Evolutionary conservation across 2,329 filamentous ascomycete genomes (phyloP).

Genomic region (Aspergillus luchuensis): DNA sequence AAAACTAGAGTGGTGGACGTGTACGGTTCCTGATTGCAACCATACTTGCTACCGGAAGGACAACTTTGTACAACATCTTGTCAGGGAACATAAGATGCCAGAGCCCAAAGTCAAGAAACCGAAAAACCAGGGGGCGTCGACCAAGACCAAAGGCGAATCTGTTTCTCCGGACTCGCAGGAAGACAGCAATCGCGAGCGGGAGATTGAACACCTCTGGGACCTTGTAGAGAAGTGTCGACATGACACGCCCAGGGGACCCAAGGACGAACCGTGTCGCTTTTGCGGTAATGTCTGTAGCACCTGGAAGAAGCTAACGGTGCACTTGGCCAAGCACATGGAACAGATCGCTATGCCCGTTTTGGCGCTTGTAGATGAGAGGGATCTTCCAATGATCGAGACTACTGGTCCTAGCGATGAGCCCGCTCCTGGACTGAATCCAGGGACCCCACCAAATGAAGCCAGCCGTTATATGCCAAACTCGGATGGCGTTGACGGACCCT

Average conservation of each 20-base stretch:
- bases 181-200: constrained; percentile 34
- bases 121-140: constrained; percentile 57
- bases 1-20: constrained; percentile 89
- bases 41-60: constrained; percentile 86
- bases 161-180: constrained; percentile 30
- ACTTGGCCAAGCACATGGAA: constrained; percentile 93
- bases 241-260: constrained; percentile 66
- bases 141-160: constrained; percentile 54
- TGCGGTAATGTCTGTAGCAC: constrained; percentile 77
- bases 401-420: constrained; percentile 14
- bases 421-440: constrained; percentile 9
- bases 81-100: constrained; percentile 82
- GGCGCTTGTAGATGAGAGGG: constrained; percentile 48
- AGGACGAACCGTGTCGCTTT: constrained; percentile 82
- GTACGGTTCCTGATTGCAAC: constrained; percentile 75
- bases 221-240: constrained; percentile 76
- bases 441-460: constrained; percentile 11
- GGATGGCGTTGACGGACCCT: constrained; percentile 9
- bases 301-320: constrained; percentile 94
- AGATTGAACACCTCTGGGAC: constrained; percentile 69
- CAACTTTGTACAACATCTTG: constrained; percentile 90
- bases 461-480: constrained; percentile 14
- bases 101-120: constrained; percentile 77
- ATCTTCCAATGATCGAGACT: constrained; percentile 30
- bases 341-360: constrained; percentile 82